A percentile compares a stretch with the other conserved stretches of the same genome.
Conservation (phyloP, 1,284 basidiomycete species). For the Sporisorium iseilematis-ciliati region DNA sequence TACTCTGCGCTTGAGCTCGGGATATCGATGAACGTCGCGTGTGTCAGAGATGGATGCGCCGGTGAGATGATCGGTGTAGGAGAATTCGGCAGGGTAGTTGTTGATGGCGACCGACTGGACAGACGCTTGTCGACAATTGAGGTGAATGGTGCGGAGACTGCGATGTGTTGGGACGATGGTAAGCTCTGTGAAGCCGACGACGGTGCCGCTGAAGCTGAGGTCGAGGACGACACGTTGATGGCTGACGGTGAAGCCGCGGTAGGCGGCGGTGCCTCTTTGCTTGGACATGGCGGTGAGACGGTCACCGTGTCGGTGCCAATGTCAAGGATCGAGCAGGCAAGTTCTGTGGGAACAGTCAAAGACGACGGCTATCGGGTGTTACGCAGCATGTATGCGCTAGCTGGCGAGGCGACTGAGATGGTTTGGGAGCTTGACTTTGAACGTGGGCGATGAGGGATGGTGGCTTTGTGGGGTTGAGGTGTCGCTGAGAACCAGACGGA, state of each 20-base stretch:
- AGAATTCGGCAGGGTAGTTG: conserved; percentile 75
- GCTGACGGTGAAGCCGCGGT: conserved; percentile 68
- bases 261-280: conserved; percentile 39
- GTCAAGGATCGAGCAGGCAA: background rate
- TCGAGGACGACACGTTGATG: conserved; percentile 92
- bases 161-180: conserved; percentile 82
- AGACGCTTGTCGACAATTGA: conserved; percentile 86
- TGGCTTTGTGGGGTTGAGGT: background rate
- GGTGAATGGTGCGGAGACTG: conserved; percentile 82
- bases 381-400: conserved; percentile 20
- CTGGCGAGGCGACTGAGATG: background rate
- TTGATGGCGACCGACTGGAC: conserved; percentile 80
- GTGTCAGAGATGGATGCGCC: conserved; percentile 77
- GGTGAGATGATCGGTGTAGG: conserved; percentile 81
- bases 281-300: conserved; percentile 32
- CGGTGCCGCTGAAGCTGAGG: conserved; percentile 79
- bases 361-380: background rate
- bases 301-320: background rate
- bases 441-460: background rate
- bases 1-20: conserved; percentile 90
- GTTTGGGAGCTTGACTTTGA: background rate
- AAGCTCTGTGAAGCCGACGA: conserved; percentile 81
- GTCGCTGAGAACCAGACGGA: background rate
- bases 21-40: conserved; percentile 86
- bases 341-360: background rate